phyloP scores from a whole-genome alignment of 1,284 basidiomycete species.

The Trichosporon sp. region DNA sequence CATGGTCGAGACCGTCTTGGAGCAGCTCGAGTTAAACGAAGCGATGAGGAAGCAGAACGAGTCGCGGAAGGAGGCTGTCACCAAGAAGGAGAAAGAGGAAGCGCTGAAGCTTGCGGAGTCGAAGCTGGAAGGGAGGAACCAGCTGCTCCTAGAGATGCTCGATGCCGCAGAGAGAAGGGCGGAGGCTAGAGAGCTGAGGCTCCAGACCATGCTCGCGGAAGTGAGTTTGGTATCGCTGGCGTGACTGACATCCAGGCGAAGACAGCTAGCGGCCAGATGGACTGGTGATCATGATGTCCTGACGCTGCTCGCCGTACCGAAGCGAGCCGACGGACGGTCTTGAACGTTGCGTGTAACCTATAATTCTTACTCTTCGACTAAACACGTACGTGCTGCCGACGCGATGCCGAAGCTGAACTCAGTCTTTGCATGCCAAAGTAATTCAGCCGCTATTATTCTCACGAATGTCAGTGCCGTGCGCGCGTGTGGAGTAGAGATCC shows the following conservation, averaged over 20 bases:
- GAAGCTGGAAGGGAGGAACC: constrained; percentile 19
- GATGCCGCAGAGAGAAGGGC: constrained; percentile 29
- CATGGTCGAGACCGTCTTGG: neutral
- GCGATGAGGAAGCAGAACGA: constrained; percentile 13
- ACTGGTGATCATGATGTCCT: constrained; percentile 22
- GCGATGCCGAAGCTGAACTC: no score
- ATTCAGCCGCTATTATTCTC: neutral
- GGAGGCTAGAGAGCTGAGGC: constrained; percentile 28
- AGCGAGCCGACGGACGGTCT: neutral
- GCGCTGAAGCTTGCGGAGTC: neutral
- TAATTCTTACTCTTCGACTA: neutral
- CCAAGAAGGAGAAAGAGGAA: constrained; percentile 5
- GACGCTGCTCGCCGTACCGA: neutral
- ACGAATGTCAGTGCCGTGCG: no score
- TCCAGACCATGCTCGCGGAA: constrained; percentile 29
- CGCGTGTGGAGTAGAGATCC: no score
- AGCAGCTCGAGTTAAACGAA: constrained; percentile 9
- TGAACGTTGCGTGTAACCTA: neutral
- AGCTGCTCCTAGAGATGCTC: constrained; percentile 25
- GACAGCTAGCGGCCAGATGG: constrained; percentile 31
- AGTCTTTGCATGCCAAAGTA: no score
- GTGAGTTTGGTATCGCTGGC: constrained; percentile 20
- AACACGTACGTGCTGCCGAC: neutral
- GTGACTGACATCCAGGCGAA: constrained; percentile 27
- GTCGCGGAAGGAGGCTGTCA: neutral